Evolutionary conservation across 306 rosid species (phyloP).

Genomic region (Crotalaria pallida): DNA sequence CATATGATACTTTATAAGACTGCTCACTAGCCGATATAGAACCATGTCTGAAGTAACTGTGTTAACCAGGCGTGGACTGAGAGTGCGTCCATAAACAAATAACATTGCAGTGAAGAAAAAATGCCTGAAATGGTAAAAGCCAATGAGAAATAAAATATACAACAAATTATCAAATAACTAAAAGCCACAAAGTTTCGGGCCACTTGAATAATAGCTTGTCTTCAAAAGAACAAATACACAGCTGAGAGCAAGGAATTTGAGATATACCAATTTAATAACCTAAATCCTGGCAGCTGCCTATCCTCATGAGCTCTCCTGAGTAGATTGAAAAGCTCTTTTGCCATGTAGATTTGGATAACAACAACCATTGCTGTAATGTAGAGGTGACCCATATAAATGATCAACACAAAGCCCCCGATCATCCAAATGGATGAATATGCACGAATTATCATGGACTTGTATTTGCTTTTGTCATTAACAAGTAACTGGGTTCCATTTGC

Average conservation of each 20-base stretch:
- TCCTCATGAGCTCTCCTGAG: conserved; percentile 90
- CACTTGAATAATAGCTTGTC: background rate
- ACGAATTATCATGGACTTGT: conserved; percentile 83
- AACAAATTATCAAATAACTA: background rate
- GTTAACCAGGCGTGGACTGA: conserved; percentile 86
- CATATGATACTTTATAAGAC: conserved; percentile 86
- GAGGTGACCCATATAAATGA: conserved; percentile 88
- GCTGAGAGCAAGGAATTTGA: conserved; percentile 12
- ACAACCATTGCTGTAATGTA: conserved; percentile 88
- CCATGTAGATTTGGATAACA: conserved; percentile 97
- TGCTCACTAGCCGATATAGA: conserved; percentile 72
- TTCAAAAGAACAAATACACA: conserved; percentile 18
- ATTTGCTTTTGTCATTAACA: conserved; percentile 78
- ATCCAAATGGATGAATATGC: conserved; percentile 89
- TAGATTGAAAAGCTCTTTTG: conserved; percentile 83
- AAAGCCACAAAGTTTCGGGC: background rate
- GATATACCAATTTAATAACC: conserved; percentile 81
- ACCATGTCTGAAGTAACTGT: conserved; percentile 78
- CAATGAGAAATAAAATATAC: conserved; percentile 1
- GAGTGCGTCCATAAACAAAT: conserved; percentile 94
- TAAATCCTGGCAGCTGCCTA: conserved; percentile 87
- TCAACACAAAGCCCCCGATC: conserved; percentile 87
- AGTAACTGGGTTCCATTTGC: conserved; percentile 65
- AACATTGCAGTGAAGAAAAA: conserved; percentile 97
- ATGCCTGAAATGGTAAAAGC: conserved; percentile 58